Evolutionary conservation across 108 stramenopile species (phyloP).

Genomic region (Nitzschia sp.): DNA sequence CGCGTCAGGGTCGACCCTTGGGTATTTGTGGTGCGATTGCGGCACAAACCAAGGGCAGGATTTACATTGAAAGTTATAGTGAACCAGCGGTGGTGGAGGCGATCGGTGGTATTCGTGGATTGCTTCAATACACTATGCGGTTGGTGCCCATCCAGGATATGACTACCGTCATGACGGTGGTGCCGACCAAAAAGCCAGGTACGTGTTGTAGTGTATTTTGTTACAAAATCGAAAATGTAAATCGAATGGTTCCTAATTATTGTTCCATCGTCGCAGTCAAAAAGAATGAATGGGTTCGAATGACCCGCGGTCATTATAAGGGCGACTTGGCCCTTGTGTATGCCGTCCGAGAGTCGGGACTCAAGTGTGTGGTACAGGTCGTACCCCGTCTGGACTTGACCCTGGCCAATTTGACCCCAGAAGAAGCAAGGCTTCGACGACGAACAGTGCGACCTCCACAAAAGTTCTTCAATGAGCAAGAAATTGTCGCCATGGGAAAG

Average conservation of each 20-base stretch:
- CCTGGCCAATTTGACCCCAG: slow-evolving; percentile 67
- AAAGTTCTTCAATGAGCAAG: slow-evolving; percentile 92
- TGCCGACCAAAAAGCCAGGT: slow-evolving; percentile 87
- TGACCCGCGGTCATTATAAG: slow-evolving; percentile 93
- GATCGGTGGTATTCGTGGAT: slow-evolving; percentile 86
- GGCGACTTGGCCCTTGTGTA: slow-evolving; percentile 94
- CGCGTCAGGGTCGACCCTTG: slow-evolving; percentile 76
- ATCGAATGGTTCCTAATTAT: too few species aligned
- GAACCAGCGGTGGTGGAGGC: slow-evolving; percentile 93
- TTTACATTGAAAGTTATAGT: slow-evolving; percentile 92
- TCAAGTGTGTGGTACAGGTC: slow-evolving; percentile 90
- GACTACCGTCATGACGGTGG: slow-evolving; percentile 94
- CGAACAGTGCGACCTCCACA: slow-evolving; percentile 88
- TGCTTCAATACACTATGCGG: slow-evolving; percentile 80
- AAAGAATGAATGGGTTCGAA: slow-evolving; percentile 94
- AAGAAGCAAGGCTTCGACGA: slow-evolving; percentile 80
- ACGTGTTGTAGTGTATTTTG: too few species aligned
- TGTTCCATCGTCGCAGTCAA: slow-evolving; percentile 54
- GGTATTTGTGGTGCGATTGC: slow-evolving; percentile 88
- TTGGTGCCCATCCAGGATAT: slow-evolving; percentile 93
- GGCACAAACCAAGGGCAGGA: slow-evolving; percentile 85
- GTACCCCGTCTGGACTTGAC: slow-evolving; percentile 93
- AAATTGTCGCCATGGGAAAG: slow-evolving; percentile 76
- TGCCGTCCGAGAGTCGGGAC: slow-evolving; percentile 88
- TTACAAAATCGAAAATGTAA: too few species aligned